These are phyloP conservation scores for Blastomyces percursus DNA, from an alignment of 2,329 filamentous ascomycete species.

Conservation along the genomic window DNA sequence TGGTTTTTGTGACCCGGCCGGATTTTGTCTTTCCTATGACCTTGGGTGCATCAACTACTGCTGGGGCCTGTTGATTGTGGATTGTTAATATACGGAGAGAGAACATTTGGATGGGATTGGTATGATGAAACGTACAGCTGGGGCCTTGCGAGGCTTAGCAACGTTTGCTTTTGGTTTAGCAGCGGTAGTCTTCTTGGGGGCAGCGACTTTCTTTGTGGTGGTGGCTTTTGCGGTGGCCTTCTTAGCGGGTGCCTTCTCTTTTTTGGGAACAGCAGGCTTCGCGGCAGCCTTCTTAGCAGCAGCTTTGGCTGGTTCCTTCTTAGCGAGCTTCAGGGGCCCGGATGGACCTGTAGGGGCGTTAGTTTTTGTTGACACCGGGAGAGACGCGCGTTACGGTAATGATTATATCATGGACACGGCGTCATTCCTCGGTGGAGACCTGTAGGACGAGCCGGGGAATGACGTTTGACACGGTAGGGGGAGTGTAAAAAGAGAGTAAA, in stretches of 20 bases:
- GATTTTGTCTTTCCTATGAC: constrained; percentile 74
- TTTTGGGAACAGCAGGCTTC: constrained; percentile 25
- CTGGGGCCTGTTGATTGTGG: constrained; percentile 43
- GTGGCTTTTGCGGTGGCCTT: constrained; percentile 24
- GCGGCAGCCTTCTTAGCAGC: constrained; percentile 19
- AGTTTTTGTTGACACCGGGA: constrained; percentile 12
- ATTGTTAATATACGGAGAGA: not conserved
- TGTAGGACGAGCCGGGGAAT: not conserved
- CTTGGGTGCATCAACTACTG: constrained; percentile 58
- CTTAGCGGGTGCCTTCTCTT: constrained; percentile 18
- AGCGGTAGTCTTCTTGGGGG: constrained; percentile 42
- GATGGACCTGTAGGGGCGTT: constrained; percentile 54
- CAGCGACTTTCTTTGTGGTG: constrained; percentile 35
- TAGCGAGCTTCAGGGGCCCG: constrained; percentile 83
- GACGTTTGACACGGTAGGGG: not conserved
- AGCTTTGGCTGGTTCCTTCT: constrained; percentile 51
- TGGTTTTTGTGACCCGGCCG: constrained; percentile 66
- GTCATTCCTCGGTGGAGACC: not conserved
- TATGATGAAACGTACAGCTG: constrained; percentile 24
- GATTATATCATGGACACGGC: not conserved
- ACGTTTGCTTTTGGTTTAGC: constrained; percentile 45
- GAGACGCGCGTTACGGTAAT: constrained; percentile 7
- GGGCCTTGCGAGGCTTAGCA: constrained; percentile 44
- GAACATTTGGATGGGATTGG: not conserved
- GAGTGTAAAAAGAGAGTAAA: not conserved